Evolutionary conservation across 2,329 filamentous ascomycete genomes (phyloP), one percentile per base, ranked within the genome.

Genomic region (Xylaria sp.): DNA sequence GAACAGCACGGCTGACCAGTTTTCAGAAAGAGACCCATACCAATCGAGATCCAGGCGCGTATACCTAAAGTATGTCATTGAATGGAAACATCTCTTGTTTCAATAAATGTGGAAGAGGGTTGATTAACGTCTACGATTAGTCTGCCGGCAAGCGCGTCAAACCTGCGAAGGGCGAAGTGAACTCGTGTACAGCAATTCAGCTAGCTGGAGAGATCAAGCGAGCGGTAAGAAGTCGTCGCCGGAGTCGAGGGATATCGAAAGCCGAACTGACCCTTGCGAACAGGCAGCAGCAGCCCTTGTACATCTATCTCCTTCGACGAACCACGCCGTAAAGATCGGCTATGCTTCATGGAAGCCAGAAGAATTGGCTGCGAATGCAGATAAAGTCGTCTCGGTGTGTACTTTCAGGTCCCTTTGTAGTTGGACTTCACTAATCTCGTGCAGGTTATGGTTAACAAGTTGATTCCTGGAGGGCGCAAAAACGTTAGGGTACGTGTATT

Each of bases 381-480:
- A 91, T 67, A 90, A 66, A 63, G 65, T 72, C 18, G 67, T 70
- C n/a, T 57, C 65, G 62, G 70, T 72, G 34, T 4, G 70, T 58
- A 55, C 18, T 37, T 5, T 5, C 25, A 3, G 34, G 28, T 51
- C 10, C 23, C 15, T 39, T 20, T 44, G 23, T 52, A 9, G 8
- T 62, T 25, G 20, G 18, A 12, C 15, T 50, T 9, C 20, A 57
- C 70, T 72, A 64, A 72, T 61, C 28, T 89, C 95, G 3, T 88
- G 28, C 82, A 86, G 54, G 87, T 86, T 2, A 81, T 98, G 76
- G 89, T 94, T 7, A 90, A 92, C 71, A 94, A 92, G 80, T 92
- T 91, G 78, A 89, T 98, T 55, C 89, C 94, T 20, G 91, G 95
- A 80, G 91, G 94, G 77, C 98, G 94, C 94, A 89, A 89, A 61